Base-by-base conservation (phyloP, 148 eudicot genomes). In the Cornus florida region DNA sequence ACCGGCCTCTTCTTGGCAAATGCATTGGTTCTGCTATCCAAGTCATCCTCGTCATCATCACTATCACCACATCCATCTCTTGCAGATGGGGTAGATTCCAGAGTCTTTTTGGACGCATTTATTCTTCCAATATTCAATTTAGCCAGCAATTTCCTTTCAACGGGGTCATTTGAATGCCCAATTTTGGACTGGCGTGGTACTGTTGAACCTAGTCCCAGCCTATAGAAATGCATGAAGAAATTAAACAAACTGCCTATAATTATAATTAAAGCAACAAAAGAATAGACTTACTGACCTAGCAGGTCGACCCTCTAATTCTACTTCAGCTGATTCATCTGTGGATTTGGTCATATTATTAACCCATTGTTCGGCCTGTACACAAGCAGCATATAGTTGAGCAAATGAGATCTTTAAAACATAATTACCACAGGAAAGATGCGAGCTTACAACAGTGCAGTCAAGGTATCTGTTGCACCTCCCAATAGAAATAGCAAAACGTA, bases 181-280 rank as follows among this genome's bases (percentile, higher is more conserved):
- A 77, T 38, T 70, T 81, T 82, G 50, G 87, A 28, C 69, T 80
- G 90, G 28, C 83, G 92, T 22, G 94, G 87, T 67, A 86, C 90
- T 59, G 79, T 86, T 73, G 97, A 95, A 67, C 98, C 98, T 69
- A 94, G 83, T 67, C 98, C 98, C 48, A 94, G 95, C 90, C 98
- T 94, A 77, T 53, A 79, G 66, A 81, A 20, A 65, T 69, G 67
- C 32, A n/a, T 2, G 17, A 20, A n/a, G 39, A 70, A 13, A 62
- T 32, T 57, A 69, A 32, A 60, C 1, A 57, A 11, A 60, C 14
- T 69, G 41, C 14, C 43, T 12, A 13, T 24, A 10, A 62, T 38
- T 72, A 50, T 32, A 62, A 4, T 11, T 23, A 4, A 31, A 68
- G 46, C 14, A 56, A 53, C 20, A 32, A 13, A 73, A n/a, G n/a